Evolutionary conservation across 2,329 filamentous ascomycete species (phyloP).

Genomic region (Beauveria pseudobassiana): DNA sequence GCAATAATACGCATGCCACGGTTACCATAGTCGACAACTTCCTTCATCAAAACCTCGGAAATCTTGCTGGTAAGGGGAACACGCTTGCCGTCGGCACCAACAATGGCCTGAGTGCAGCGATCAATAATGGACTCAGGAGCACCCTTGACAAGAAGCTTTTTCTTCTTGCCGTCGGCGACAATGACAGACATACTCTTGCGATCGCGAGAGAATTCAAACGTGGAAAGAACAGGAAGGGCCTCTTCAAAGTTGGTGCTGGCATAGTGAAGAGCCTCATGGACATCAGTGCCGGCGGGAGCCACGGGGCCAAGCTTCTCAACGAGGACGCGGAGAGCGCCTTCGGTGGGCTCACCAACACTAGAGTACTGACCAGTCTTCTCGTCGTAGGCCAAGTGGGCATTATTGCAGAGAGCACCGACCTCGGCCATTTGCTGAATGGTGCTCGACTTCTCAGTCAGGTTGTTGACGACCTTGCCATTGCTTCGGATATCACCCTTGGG

Average conservation of each 20-base stretch:
- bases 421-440: slow-evolving; percentile 74
- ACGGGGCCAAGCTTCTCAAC: slow-evolving; percentile 92
- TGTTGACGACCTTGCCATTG: slow-evolving; percentile 59
- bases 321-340: slow-evolving; percentile 83
- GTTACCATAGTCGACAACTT: slow-evolving; percentile 86
- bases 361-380: slow-evolving; percentile 64
- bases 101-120: slow-evolving; percentile 74
- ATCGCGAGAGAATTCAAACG: slow-evolving; percentile 95
- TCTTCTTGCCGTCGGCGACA: slow-evolving; percentile 59
- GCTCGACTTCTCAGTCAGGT: slow-evolving; percentile 62
- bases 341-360: slow-evolving; percentile 88
- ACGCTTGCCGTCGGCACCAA: slow-evolving; percentile 72
- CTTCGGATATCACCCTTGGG: slow-evolving; percentile 64
- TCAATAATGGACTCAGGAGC: slow-evolving; percentile 92
- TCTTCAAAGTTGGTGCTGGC: slow-evolving; percentile 81
- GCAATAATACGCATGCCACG: slow-evolving; percentile 91
- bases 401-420: slow-evolving; percentile 77
- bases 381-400: slow-evolving; percentile 77
- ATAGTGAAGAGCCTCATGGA: slow-evolving; percentile 65
- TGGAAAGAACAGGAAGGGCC: slow-evolving; percentile 66
- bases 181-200: slow-evolving; percentile 99
- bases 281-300: slow-evolving; percentile 45
- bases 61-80: slow-evolving; percentile 66
- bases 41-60: slow-evolving; percentile 61
- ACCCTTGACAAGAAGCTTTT: slow-evolving; percentile 90